These are phyloP conservation scores for Adansonia digitata DNA, from an alignment of 345 rosid species.

Conservation along the genomic window DNA sequence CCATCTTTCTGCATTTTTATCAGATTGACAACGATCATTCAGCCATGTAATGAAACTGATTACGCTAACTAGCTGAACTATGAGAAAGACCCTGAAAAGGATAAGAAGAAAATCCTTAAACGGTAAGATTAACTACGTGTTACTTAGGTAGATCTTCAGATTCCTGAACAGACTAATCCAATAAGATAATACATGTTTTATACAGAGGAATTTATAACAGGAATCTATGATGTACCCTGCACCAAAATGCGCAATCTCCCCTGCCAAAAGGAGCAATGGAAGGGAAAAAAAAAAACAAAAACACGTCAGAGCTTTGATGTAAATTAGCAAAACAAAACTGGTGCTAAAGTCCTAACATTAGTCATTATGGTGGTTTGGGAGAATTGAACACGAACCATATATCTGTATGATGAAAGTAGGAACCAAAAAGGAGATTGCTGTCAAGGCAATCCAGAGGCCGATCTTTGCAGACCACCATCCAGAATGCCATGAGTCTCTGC, in stretches of 20 bases:
- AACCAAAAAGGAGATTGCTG: constrained; percentile 56
- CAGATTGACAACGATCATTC: constrained; percentile 60
- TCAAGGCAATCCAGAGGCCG: constrained; percentile 57
- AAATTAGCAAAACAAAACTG: neutral
- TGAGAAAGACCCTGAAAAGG: constrained; percentile 79
- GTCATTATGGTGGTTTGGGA: neutral
- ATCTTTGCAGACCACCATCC: constrained; percentile 91
- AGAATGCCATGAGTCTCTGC: constrained; percentile 85
- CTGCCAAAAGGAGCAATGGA: constrained; percentile 33
- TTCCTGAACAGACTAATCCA: constrained; percentile 12
- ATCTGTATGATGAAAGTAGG: constrained; percentile 62
- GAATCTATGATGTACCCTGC: constrained; percentile 79
- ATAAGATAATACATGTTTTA: constrained; percentile 21
- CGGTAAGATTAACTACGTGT: neutral
- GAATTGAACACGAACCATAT: constrained; percentile 55
- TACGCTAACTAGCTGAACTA: constrained; percentile 82
- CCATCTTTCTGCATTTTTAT: constrained; percentile 68
- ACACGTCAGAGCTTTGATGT: neutral
- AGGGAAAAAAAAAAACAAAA: neutral
- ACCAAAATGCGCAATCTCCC: constrained; percentile 98
- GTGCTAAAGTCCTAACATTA: neutral
- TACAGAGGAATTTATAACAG: constrained; percentile 21
- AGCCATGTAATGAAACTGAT: constrained; percentile 93
- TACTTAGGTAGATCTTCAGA: constrained; percentile 13
- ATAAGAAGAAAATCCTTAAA: constrained; percentile 4